Conservation (phyloP, 169 alveolate genomes). For the Eimeria brunetti region DNA sequence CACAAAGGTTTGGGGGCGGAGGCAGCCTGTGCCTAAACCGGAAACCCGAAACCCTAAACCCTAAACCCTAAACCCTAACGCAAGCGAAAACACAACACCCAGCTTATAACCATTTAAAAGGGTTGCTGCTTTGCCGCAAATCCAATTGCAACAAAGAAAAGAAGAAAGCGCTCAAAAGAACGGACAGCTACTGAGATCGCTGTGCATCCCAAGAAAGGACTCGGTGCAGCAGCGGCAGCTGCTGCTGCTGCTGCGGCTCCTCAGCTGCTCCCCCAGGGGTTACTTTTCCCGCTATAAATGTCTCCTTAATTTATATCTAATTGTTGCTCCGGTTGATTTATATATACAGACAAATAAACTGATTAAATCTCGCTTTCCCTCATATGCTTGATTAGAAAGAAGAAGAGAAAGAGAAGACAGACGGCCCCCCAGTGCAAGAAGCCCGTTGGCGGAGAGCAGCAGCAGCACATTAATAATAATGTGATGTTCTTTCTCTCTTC, state of each 20-base stretch:
- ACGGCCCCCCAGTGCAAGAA: conserved; percentile 37
- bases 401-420: background rate
- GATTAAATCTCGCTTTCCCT: too few species aligned
- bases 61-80: background rate
- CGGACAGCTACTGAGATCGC: too few species aligned
- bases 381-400: too few species aligned
- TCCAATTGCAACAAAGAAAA: background rate
- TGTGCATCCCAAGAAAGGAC: background rate
- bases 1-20: too few species aligned
- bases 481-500: background rate
- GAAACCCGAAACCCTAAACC: background rate
- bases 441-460: background rate
- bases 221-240: background rate
- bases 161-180: background rate
- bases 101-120: background rate
- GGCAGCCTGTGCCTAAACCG: too few species aligned
- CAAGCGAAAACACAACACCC: background rate
- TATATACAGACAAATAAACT: too few species aligned
- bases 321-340: too few species aligned
- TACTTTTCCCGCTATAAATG: background rate
- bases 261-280: background rate
- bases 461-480: too few species aligned
- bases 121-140: background rate
- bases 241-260: too few species aligned
- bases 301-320: background rate